Evolutionary conservation across 441 rosid genomes (phyloP).

Genomic region (Jatropha podagrica): DNA sequence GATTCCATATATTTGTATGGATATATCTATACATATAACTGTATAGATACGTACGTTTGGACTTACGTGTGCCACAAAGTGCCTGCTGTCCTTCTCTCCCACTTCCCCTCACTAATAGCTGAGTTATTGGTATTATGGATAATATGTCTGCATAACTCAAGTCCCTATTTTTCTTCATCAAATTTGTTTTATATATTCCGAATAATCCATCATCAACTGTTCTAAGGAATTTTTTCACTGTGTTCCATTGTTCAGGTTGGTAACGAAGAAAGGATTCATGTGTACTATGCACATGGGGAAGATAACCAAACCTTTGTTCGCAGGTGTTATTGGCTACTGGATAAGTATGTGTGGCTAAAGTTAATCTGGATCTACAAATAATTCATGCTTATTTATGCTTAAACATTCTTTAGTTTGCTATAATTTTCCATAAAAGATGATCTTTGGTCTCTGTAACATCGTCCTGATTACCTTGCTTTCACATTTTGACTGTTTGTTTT

Average conservation of each 20-base stretch:
- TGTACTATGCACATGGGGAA: slow-evolving; percentile 95
- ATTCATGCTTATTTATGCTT: slow-evolving; percentile 1
- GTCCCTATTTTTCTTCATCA: not conserved
- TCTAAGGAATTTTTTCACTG: slow-evolving; percentile 19
- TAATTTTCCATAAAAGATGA: not conserved
- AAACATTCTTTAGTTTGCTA: not conserved
- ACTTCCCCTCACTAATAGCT: not conserved
- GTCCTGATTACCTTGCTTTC: not conserved
- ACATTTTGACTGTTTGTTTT: slow-evolving; percentile 16
- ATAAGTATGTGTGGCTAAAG: slow-evolving; percentile 64
- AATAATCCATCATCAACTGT: not conserved
- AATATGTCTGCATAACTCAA: not conserved
- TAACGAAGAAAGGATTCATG: slow-evolving; percentile 96
- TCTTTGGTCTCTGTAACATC: not conserved
- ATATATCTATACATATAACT: no score
- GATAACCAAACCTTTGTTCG: slow-evolving; percentile 89
- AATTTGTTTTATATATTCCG: not conserved
- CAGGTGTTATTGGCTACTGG: slow-evolving; percentile 98
- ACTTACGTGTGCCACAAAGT: not conserved
- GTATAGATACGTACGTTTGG: not conserved
- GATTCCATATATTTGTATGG: not conserved
- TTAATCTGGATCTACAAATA: slow-evolving; percentile 11
- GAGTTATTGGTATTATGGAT: not conserved
- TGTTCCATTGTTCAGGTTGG: slow-evolving; percentile 65
- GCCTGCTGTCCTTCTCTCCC: not conserved